Evolutionary conservation across 306 rosid species (phyloP).

Genomic region (Elaeagnus macrophylla): DNA sequence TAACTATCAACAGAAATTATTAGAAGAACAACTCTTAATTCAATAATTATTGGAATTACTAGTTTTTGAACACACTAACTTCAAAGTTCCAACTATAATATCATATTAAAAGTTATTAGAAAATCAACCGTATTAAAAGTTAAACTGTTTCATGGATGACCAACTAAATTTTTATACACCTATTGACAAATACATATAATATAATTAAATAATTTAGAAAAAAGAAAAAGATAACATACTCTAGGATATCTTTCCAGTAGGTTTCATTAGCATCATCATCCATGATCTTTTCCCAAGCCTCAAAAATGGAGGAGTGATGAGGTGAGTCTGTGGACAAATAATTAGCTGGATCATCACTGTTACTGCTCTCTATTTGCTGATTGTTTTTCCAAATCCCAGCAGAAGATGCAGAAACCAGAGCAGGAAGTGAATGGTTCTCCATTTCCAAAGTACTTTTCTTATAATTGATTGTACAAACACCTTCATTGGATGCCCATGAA

Average conservation of each 20-base stretch:
- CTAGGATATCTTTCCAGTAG: slow-evolving; percentile 77
- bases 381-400: slow-evolving; percentile 23
- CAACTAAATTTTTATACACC: no score
- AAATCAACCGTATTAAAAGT: no score
- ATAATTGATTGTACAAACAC: neutral
- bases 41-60: no score
- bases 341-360: slow-evolving; percentile 9
- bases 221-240: slow-evolving; percentile 30
- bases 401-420: slow-evolving; percentile 33
- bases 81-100: no score
- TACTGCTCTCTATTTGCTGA: slow-evolving; percentile 24
- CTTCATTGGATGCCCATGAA: slow-evolving; percentile 14
- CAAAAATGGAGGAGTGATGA: slow-evolving; percentile 35
- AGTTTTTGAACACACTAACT: no score
- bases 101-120: no score
- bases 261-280: slow-evolving; percentile 44
- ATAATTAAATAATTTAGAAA: no score
- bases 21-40: no score
- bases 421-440: slow-evolving; percentile 31
- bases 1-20: no score
- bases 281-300: slow-evolving; percentile 64
- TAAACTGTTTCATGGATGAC: no score
- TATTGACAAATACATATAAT: no score
- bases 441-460: slow-evolving; percentile 16
- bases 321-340: slow-evolving; percentile 24